phyloP scores from a whole-genome alignment of 164 flowering plant species.

The Cinnamomum chago region DNA sequence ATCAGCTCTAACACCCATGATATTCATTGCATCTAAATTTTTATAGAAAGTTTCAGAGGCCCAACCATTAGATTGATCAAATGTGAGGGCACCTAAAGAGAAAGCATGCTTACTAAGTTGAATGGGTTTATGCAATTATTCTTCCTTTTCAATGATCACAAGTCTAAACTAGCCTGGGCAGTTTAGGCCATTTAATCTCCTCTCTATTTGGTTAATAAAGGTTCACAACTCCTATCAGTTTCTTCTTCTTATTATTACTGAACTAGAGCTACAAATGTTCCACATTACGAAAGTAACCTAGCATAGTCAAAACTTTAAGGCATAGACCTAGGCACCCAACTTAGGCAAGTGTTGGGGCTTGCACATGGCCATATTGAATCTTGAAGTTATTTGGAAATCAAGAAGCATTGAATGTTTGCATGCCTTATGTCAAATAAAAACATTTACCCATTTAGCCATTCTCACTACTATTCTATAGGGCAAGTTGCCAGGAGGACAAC shows the following conservation, averaged over 20 bases:
- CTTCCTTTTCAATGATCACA: neutral
- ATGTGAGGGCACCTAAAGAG: neutral
- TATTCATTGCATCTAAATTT: too few relatives aligned
- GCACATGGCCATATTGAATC: neutral
- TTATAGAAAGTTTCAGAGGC: too few relatives aligned
- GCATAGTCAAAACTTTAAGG: neutral
- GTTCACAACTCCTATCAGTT: too few relatives aligned
- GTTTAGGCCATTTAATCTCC: neutral
- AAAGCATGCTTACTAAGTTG: neutral
- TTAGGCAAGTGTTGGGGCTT: neutral
- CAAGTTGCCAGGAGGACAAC: constrained; percentile 20
- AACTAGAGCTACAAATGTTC: too few relatives aligned
- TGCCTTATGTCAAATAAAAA: neutral
- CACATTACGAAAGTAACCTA: too few relatives aligned
- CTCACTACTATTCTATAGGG: constrained; percentile 19
- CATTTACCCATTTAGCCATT: neutral
- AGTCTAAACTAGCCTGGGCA: neutral
- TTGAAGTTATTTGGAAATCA: neutral
- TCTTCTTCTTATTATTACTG: too few relatives aligned
- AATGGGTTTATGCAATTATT: neutral
- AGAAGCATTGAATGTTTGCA: neutral
- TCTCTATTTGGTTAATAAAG: too few relatives aligned
- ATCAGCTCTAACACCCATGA: too few relatives aligned
- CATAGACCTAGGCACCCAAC: neutral
- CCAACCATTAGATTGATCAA: too few relatives aligned